Evolutionary conservation across 2,329 filamentous ascomycete species (phyloP), one percentile per base, ranked within the genome.

Genomic region (Paracoccidioides lutzii): DNA sequence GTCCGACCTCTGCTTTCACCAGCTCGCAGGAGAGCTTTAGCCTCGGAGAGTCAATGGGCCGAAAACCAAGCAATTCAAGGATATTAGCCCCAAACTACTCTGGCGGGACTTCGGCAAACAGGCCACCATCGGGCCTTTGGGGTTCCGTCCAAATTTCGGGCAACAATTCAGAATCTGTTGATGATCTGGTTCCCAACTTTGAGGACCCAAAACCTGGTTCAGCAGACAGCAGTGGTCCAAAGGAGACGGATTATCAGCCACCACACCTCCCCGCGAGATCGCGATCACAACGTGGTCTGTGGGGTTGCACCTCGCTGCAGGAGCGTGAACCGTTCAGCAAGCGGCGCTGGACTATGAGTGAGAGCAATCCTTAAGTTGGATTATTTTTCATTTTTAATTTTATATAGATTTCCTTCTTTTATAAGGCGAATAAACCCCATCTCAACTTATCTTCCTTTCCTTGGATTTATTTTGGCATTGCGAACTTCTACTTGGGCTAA

Each of bases 141-240:
- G 66, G 67, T 7, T 67, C 70, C 2, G 63, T 64, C 2, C 55
- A 61, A 5, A 52, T 50, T n/a, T 60, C 59, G 10, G 60, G 63
- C n/a, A 51, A 58, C 3, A 38, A n/a, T 4, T 58, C 59, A 4
- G 63, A 66, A 32, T 42, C 59, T 3, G 62, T 59, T 4, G 70
- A 72, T 2, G 65, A 70, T 42, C 63, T 69, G 15, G 62, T 72
- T 10, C 70, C 70, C 14, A 70, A 71, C 55, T 72, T 72, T 58
- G 66, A 64, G 6, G 64, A 65, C 45, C 59, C 56, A 22, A 44
- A 32, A 8, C 49, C 49, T 10, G n/a, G 38, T 12, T 30, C 37
- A 5, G 35, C 14, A 43, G 45, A 48, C n/a, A 48, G 22, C 22
- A 22, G 15, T 50, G 33, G n/a, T 28, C 9, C 30, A 14, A 4